Conservation (phyloP, 2,329 filamentous ascomycete species). For the Rhytidhysteron rufulum region DNA sequence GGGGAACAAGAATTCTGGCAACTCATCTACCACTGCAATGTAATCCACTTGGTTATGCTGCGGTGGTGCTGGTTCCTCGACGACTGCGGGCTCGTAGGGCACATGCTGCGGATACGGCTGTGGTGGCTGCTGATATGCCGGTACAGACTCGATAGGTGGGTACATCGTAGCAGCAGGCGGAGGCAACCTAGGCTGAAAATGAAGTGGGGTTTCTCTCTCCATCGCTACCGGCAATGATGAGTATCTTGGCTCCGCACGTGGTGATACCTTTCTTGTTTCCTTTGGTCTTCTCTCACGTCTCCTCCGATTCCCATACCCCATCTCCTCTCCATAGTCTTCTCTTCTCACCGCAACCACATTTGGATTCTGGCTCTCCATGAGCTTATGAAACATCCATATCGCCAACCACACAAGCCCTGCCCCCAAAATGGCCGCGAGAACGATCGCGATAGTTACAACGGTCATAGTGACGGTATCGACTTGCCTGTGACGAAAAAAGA, state of each 20-base stretch:
- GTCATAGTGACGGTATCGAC: background rate
- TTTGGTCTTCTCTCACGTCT: background rate
- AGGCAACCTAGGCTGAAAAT: no score
- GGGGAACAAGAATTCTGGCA: background rate
- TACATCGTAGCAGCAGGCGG: background rate
- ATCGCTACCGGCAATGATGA: background rate
- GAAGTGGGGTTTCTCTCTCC: background rate
- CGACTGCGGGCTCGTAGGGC: no score
- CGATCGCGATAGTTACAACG: background rate
- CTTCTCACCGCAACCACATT: background rate
- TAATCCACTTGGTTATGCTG: background rate
- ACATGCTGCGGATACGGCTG: no score
- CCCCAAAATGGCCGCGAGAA: conserved; percentile 1
- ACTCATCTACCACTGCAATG: conserved; percentile 1
- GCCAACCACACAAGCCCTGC: background rate
- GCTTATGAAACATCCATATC: background rate
- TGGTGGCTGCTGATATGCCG: background rate
- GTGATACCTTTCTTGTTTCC: no score
- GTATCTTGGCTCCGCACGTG: background rate
- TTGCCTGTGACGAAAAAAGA: background rate
- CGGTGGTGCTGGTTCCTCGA: background rate
- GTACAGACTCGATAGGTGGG: background rate
- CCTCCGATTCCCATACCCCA: background rate
- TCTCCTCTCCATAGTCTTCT: background rate
- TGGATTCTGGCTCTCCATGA: background rate